phyloP scores from a whole-genome alignment of 805 yeast genomes.

The Cyberlindnera saturnus region DNA sequence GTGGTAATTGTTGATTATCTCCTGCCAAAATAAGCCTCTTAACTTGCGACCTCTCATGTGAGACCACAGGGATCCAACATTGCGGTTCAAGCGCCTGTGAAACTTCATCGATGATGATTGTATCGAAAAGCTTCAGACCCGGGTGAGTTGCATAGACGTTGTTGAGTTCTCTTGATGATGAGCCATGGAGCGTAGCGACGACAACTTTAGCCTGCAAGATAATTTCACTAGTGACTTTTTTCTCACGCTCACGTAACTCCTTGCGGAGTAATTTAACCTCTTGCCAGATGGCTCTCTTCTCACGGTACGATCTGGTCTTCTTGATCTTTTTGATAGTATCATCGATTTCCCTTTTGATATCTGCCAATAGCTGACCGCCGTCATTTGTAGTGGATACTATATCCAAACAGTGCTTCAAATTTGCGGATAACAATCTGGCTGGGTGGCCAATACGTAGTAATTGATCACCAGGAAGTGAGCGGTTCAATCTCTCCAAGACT shows the following conservation, averaged over 20 bases:
- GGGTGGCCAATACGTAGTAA: constrained; percentile 92
- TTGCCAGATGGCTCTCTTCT: constrained; percentile 59
- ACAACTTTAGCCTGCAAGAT: constrained; percentile 62
- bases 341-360: constrained; percentile 67
- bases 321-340: constrained; percentile 48
- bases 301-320: constrained; percentile 57
- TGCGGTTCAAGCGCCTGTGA: constrained; percentile 93
- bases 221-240: constrained; percentile 51
- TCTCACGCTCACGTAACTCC: constrained; percentile 65
- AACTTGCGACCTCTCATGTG: constrained; percentile 39
- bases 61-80: constrained; percentile 88
- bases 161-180: constrained; percentile 68
- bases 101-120: constrained; percentile 89
- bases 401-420: constrained; percentile 70
- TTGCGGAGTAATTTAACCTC: constrained; percentile 64
- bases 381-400: constrained; percentile 54
- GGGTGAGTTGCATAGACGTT: constrained; percentile 35
- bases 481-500: constrained; percentile 63
- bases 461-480: constrained; percentile 22
- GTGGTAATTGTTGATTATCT: constrained; percentile 88
- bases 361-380: constrained; percentile 56
- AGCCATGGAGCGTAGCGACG: constrained; percentile 81
- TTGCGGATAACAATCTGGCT: constrained; percentile 63
- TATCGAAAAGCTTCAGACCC: constrained; percentile 48
- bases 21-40: constrained; percentile 78